Conservation (phyloP, 495 filamentous ascomycete species). For the Aspergillus indologenus region DNA sequence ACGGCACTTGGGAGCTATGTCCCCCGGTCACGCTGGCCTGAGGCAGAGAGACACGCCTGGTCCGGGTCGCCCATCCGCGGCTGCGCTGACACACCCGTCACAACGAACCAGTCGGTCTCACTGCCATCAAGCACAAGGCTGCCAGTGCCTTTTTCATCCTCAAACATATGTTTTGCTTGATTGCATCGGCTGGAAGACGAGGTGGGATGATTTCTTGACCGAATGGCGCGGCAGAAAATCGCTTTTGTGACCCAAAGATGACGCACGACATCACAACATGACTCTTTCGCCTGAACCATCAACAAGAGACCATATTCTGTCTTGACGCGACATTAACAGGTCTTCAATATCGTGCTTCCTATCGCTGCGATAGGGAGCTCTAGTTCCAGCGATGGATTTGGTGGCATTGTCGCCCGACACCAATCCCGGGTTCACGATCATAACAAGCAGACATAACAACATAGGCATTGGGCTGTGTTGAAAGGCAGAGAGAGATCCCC, state of each 20-base stretch:
- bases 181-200: background rate
- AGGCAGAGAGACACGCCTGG: conserved; percentile 13
- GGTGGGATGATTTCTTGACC: background rate
- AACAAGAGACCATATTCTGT: background rate
- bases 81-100: conserved; percentile 25
- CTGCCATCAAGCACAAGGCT: background rate
- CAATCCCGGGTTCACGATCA: background rate
- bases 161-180: background rate
- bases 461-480: background rate
- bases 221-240: background rate
- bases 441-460: background rate
- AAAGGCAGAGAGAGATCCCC: background rate
- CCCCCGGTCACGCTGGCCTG: conserved; percentile 5
- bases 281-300: background rate
- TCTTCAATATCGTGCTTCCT: background rate
- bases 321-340: background rate
- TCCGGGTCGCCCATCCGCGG: conserved; percentile 21
- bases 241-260: background rate
- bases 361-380: background rate
- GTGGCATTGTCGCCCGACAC: background rate
- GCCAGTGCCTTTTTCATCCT: background rate
- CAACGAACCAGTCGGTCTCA: background rate
- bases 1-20: conserved; percentile 5
- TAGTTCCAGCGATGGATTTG: background rate
- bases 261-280: background rate